Evolutionary conservation across 805 yeast species (phyloP).

Genomic region (Teunomyces lycoperdinae): DNA sequence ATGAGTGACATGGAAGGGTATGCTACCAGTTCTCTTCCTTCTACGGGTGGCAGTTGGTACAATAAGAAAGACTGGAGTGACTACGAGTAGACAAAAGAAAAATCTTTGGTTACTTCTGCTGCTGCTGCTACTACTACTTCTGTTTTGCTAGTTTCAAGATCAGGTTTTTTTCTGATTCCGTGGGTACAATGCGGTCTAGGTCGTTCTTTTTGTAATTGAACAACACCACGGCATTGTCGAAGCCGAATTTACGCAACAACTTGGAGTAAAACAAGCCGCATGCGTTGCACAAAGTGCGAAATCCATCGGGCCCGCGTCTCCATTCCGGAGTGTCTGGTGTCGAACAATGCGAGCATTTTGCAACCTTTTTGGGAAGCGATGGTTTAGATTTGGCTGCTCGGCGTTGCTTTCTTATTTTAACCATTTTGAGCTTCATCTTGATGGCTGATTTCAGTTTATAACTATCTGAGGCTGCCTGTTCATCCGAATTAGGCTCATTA

Average conservation of each 20-base stretch:
- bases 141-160: neutral
- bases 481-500: neutral
- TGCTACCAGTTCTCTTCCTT: conserved; percentile 15
- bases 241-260: conserved; percentile 48
- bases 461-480: neutral
- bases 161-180: conserved; percentile 4
- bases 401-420: neutral
- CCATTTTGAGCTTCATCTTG: neutral
- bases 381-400: neutral
- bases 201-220: conserved; percentile 5
- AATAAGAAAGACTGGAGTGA: conserved; percentile 24
- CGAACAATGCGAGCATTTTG: conserved; percentile 55
- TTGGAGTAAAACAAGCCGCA: conserved; percentile 81
- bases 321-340: conserved; percentile 83
- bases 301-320: conserved; percentile 87
- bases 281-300: conserved; percentile 83
- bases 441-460: neutral
- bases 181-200: conserved; percentile 10
- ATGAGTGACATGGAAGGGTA: conserved; percentile 7
- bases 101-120: no score
- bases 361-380: neutral
- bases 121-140: no score
- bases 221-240: conserved; percentile 33
- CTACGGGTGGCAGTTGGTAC: conserved; percentile 2
- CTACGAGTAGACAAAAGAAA: conserved; percentile 13